phyloP scores from a whole-genome alignment of 345 rosid genomes.

The Cochlearia excelsa region DNA sequence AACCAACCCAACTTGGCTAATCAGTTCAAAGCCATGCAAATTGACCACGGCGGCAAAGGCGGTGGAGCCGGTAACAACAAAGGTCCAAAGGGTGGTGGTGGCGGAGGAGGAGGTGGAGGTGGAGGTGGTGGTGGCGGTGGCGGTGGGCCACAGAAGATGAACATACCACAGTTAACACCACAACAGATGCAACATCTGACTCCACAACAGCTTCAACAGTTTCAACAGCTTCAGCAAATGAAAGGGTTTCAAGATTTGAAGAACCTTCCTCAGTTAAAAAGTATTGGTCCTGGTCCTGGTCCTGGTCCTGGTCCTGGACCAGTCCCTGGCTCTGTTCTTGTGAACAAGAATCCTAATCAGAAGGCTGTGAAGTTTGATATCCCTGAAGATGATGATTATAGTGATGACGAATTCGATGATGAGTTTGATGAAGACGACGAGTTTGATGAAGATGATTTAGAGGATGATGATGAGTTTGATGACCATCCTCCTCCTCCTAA shows the following conservation, averaged over 20 bases:
- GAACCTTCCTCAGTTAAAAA: constrained; percentile 56
- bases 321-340: constrained; percentile 23
- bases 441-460: no score
- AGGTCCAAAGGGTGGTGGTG: constrained; percentile 41
- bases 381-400: constrained; percentile 33
- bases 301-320: no score
- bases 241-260: constrained; percentile 69
- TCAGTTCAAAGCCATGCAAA: constrained; percentile 75
- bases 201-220: constrained; percentile 56
- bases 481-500: constrained; percentile 47
- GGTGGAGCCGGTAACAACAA: constrained; percentile 43
- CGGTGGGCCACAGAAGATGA: constrained; percentile 33
- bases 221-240: constrained; percentile 60
- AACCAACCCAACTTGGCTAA: constrained; percentile 53
- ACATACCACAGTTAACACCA: constrained; percentile 34
- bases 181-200: constrained; percentile 53
- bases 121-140: constrained; percentile 3
- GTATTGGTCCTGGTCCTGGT: no score
- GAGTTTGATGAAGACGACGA: no score
- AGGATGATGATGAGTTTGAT: constrained; percentile 48
- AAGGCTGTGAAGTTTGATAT: no score
- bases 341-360: constrained; percentile 39
- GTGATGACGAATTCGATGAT: constrained; percentile 40
- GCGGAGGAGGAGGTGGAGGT: constrained; percentile 2
- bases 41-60: constrained; percentile 59